These are phyloP conservation scores for Boletus reticuloceps DNA, from an alignment of 768 basidiomycete genomes.

Conservation along the genomic window DNA sequence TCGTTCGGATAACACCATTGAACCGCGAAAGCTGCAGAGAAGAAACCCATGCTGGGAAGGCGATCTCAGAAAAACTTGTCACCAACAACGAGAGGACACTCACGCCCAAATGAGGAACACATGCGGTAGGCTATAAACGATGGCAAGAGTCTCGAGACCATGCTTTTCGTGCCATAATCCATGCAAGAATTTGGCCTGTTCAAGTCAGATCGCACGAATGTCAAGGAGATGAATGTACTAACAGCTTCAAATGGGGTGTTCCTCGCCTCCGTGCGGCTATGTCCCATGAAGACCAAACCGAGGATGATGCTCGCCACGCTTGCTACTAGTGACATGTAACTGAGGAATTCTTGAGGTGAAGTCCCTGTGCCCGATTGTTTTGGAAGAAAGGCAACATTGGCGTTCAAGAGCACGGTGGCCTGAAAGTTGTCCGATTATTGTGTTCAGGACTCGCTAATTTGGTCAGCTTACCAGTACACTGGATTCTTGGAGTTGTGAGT, in stretches of 20 bases:
- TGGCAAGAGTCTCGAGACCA: conserved; percentile 49
- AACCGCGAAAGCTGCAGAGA: conserved; percentile 23
- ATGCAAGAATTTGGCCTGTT: conserved; percentile 14
- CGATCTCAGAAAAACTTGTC: not conserved
- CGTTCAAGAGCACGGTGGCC: conserved; percentile 52
- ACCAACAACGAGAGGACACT: conserved; percentile 21
- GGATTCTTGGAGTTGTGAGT: conserved; percentile 50
- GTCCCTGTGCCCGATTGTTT: conserved; percentile 39
- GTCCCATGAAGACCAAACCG: conserved; percentile 41
- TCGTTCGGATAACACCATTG: conserved; percentile 23
- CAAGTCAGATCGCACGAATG: conserved; percentile 23
- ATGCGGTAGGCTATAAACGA: conserved; percentile 54
- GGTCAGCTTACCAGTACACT: conserved; percentile 46
- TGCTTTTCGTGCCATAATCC: conserved; percentile 24
- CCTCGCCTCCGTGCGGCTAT: conserved; percentile 35
- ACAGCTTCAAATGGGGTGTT: conserved; percentile 36
- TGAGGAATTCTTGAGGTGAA: conserved; percentile 36
- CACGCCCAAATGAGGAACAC: conserved; percentile 60
- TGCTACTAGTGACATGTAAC: conserved; percentile 43
- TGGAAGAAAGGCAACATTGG: conserved; percentile 58
- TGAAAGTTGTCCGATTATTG: conserved; percentile 15
- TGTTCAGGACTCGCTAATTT: conserved; percentile 30
- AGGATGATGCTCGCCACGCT: conserved; percentile 37
- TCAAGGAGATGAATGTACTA: conserved; percentile 12
- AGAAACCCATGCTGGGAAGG: conserved; percentile 26